These are phyloP conservation scores for Paraleonurus japonicus DNA, from an alignment of 257 asterid genomes.

Conservation along the genomic window DNA sequence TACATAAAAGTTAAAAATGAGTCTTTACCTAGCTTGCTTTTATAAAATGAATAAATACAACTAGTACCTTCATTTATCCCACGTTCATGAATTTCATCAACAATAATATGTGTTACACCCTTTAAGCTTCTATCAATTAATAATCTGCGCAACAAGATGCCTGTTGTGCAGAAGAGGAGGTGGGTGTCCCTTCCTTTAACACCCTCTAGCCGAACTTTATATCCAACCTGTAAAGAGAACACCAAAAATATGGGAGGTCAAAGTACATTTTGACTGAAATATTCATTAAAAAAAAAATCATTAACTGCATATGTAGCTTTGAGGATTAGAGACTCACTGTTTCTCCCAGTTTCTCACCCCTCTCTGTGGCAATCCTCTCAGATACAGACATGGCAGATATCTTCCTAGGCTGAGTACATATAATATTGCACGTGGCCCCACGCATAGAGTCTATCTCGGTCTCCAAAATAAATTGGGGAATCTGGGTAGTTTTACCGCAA, in stretches of 20 bases:
- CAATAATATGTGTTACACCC: conserved; percentile 84
- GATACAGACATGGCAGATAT: conserved; percentile 96
- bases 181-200: conserved; percentile 91
- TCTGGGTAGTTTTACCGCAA: conserved; percentile 98
- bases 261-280: background rate
- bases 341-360: conserved; percentile 95
- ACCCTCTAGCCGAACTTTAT: conserved; percentile 94
- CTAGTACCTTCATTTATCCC: conserved; percentile 91
- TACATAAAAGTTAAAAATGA: conserved; percentile 30
- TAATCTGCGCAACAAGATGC: conserved; percentile 87
- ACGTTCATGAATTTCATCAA: conserved; percentile 98
- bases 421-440: conserved; percentile 78
- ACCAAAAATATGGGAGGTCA: conserved; percentile 18
- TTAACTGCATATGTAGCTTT: conserved; percentile 5
- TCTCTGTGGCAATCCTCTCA: conserved; percentile 89
- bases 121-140: conserved; percentile 78
- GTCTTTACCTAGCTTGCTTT: conserved; percentile 9
- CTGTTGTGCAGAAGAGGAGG: conserved; percentile 98
- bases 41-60: conserved; percentile 17
- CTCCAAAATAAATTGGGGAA: conserved; percentile 91
- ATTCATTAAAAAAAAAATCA: background rate
- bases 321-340: conserved; percentile 53
- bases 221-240: conserved; percentile 70
- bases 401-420: conserved; percentile 92
- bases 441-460: conserved; percentile 62